Conservation (phyloP, 2,329 filamentous ascomycete species). For the Neofusicoccum sp. region DNA sequence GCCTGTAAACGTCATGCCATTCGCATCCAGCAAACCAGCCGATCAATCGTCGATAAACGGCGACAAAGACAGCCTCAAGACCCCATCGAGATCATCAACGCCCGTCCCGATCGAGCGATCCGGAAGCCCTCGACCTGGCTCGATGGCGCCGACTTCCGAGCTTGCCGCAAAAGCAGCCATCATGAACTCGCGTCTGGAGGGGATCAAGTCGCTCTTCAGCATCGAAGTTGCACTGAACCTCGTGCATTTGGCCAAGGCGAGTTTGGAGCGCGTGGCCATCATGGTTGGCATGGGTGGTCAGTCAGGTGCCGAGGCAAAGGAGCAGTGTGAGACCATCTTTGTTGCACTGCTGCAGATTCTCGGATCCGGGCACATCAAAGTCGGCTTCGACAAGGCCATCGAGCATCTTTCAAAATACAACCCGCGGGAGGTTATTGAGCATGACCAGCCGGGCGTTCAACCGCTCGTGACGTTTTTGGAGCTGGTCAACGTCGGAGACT, state of each 20-base stretch:
- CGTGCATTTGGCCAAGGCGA: slow-evolving; percentile 85
- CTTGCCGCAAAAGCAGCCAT: slow-evolving; percentile 96
- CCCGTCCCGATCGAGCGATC: slow-evolving; percentile 44
- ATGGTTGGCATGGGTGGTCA: slow-evolving; percentile 82
- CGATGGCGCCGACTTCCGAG: slow-evolving; percentile 75
- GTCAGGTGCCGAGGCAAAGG: slow-evolving; percentile 77
- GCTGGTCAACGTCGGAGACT: slow-evolving; percentile 94
- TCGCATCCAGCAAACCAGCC: slow-evolving; percentile 40
- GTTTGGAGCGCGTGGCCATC: slow-evolving; percentile 79
- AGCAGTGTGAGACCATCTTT: slow-evolving; percentile 90
- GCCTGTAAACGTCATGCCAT: slow-evolving; percentile 80
- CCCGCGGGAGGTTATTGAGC: slow-evolving; percentile 76
- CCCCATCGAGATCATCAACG: slow-evolving; percentile 26
- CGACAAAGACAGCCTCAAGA: slow-evolving; percentile 31
- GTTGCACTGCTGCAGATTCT: slow-evolving; percentile 81
- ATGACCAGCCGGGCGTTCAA: slow-evolving; percentile 71
- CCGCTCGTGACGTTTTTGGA: slow-evolving; percentile 95
- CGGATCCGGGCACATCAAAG: slow-evolving; percentile 82
- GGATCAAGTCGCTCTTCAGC: slow-evolving; percentile 92
- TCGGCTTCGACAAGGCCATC: slow-evolving; percentile 92
- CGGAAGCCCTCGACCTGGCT: slow-evolving; percentile 51
- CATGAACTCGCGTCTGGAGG: slow-evolving; percentile 92
- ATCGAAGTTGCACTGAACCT: slow-evolving; percentile 91
- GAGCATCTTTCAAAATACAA: slow-evolving; percentile 89
- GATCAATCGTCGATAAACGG: slow-evolving; percentile 30